Percentiles rank a stretch among this genome's conserved stretches.
Evolutionary conservation across 139 green algal species (phyloP).

Genomic region (Chlorella sorokiniana): DNA sequence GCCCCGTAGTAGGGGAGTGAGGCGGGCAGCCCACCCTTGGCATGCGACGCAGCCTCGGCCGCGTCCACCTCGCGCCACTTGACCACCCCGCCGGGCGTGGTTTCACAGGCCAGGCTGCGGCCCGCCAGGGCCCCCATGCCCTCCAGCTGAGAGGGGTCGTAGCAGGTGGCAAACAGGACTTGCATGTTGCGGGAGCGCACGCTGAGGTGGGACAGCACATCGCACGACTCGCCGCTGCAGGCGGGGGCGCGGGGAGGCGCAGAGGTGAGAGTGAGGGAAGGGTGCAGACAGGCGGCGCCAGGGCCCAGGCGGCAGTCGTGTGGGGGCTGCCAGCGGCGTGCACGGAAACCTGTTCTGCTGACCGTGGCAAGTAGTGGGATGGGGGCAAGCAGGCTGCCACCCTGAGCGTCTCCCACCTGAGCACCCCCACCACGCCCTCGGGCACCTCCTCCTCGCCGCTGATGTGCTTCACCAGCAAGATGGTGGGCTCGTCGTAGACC

Average conservation of each 20-base stretch:
- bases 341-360: too few relatives aligned
- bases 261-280: not conserved
- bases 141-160: constrained; percentile 62
- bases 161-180: constrained; percentile 70
- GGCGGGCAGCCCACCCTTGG: too few relatives aligned
- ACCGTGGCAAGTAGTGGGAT: too few relatives aligned
- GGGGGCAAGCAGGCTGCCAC: not conserved
- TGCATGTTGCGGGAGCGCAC: constrained; percentile 93
- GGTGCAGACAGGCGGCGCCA: not conserved
- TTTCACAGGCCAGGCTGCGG: constrained; percentile 57
- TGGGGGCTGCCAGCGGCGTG: too few relatives aligned
- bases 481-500: constrained; percentile 79
- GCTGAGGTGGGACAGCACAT: constrained; percentile 90
- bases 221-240: constrained; percentile 72
- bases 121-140: constrained; percentile 49
- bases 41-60: not conserved
- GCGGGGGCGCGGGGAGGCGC: not conserved
- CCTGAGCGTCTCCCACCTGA: constrained; percentile 53
- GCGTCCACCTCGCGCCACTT: constrained; percentile 64
- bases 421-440: constrained; percentile 83
- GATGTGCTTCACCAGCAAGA: constrained; percentile 84
- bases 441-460: constrained; percentile 96
- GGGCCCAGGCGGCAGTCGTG: too few relatives aligned
- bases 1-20: too few relatives aligned
- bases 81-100: constrained; percentile 77